A percentile compares a stretch with the other conserved stretches of the same genome.
phyloP scores from a whole-genome alignment of 805 yeast genomes.

The Candida sakaeoensis region DNA sequence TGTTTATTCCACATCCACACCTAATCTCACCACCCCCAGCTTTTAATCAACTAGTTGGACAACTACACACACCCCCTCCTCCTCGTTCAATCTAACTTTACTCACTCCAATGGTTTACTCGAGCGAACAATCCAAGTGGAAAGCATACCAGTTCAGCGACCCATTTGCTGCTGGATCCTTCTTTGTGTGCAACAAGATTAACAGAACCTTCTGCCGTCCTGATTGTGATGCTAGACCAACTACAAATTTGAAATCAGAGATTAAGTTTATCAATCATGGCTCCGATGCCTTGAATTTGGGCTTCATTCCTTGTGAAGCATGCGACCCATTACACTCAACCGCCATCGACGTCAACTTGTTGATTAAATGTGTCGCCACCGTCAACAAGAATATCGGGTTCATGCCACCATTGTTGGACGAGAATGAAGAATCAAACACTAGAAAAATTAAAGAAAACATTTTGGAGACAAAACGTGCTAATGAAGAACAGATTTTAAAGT shows the following conservation, averaged over 20 bases:
- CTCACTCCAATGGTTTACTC: slow-evolving; percentile 32
- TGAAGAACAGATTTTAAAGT: slow-evolving; percentile 22
- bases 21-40: background rate
- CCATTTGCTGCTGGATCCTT: slow-evolving; percentile 63
- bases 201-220: slow-evolving; percentile 57
- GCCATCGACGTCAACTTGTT: slow-evolving; percentile 44
- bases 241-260: slow-evolving; percentile 41
- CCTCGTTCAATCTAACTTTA: background rate
- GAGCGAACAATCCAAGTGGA: slow-evolving; percentile 49
- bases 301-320: slow-evolving; percentile 48
- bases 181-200: slow-evolving; percentile 44
- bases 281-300: slow-evolving; percentile 44
- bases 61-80: background rate
- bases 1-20: too few species aligned
- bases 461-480: slow-evolving; percentile 22
- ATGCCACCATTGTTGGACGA: slow-evolving; percentile 48
- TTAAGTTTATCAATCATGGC: slow-evolving; percentile 40
- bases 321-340: slow-evolving; percentile 50
- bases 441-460: slow-evolving; percentile 34
- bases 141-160: slow-evolving; percentile 62
- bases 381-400: slow-evolving; percentile 58
- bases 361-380: slow-evolving; percentile 47
- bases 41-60: too few species aligned
- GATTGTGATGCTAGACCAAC: slow-evolving; percentile 55
- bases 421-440: slow-evolving; percentile 37